These are phyloP conservation scores for Xylaria sp. DNA, from an alignment of 2,329 filamentous ascomycete genomes.

Conservation along the genomic window DNA sequence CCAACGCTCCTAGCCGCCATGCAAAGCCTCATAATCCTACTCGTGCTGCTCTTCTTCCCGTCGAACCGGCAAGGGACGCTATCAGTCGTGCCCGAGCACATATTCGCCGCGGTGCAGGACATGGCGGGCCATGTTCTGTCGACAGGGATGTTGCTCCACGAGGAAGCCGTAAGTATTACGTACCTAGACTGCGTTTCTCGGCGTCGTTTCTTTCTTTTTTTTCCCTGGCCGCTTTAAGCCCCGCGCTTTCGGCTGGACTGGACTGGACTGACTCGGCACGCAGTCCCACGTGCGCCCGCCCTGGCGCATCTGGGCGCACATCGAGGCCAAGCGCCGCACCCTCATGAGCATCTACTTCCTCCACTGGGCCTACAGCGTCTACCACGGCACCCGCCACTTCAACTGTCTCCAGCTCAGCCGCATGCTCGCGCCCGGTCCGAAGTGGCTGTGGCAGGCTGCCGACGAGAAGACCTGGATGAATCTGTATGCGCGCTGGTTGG, in stretches of 20 bases:
- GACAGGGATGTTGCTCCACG: constrained; percentile 44
- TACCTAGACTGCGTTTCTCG: too few species aligned
- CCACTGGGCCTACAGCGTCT: constrained; percentile 48
- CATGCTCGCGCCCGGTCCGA: constrained; percentile 47
- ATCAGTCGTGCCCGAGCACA: constrained; percentile 31
- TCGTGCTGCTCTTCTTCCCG: constrained; percentile 47
- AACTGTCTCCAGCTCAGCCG: constrained; percentile 45
- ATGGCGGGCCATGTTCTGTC: constrained; percentile 41
- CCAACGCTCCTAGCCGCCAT: constrained; percentile 42
- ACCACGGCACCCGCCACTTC: constrained; percentile 42
- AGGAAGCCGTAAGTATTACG: constrained; percentile 38
- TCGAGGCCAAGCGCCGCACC: constrained; percentile 61
- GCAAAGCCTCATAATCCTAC: constrained; percentile 46
- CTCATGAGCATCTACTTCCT: constrained; percentile 44
- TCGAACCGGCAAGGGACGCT: constrained; percentile 30
- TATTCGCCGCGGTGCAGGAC: constrained; percentile 42
- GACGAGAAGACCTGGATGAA: constrained; percentile 42
- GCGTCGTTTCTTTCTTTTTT: neutral
- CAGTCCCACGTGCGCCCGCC: constrained; percentile 36
- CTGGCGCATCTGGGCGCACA: constrained; percentile 49
- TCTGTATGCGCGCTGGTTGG: constrained; percentile 43
- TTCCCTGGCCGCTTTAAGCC: neutral
- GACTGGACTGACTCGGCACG: too few species aligned
- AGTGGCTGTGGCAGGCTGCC: constrained; percentile 46
- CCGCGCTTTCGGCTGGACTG: too few species aligned